Conservation (phyloP, 1,284 basidiomycete genomes). For the Pholiota adiposa region DNA sequence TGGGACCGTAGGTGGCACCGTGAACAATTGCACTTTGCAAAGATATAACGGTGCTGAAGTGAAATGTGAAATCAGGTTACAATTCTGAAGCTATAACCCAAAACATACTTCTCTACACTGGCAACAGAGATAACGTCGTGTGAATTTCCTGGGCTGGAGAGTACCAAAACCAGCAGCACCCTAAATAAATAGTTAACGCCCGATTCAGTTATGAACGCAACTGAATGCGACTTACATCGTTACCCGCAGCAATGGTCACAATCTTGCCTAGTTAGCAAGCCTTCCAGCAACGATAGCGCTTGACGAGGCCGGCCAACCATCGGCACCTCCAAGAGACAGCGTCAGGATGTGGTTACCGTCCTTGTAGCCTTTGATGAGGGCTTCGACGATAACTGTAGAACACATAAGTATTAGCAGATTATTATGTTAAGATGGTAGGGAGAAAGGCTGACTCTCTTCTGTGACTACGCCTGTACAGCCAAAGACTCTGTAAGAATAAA, state of each 20-base stretch:
- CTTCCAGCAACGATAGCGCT: conserved; percentile 59
- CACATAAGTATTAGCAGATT: neutral
- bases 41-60: conserved; percentile 39
- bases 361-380: conserved; percentile 47
- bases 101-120: conserved; percentile 50
- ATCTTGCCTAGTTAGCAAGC: conserved; percentile 55
- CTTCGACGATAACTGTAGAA: conserved; percentile 48
- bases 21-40: conserved; percentile 45
- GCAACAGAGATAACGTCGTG: conserved; percentile 53
- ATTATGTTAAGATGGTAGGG: neutral
- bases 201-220: conserved; percentile 7
- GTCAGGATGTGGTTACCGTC: conserved; percentile 64
- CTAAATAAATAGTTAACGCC: conserved; percentile 4
- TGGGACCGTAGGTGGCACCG: conserved; percentile 44
- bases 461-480: conserved; percentile 49
- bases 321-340: conserved; percentile 61
- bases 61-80: neutral
- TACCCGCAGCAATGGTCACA: conserved; percentile 55
- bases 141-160: conserved; percentile 52
- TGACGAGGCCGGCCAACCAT: conserved; percentile 61
- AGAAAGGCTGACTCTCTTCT: conserved; percentile 45
- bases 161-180: conserved; percentile 53
- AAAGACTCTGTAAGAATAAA: conserved; percentile 51
- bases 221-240: conserved; percentile 26
- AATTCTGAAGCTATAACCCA: too few species aligned